These are phyloP conservation scores for Cyclotella cryptica DNA, from an alignment of 108 stramenopile genomes.

Conservation along the genomic window DNA sequence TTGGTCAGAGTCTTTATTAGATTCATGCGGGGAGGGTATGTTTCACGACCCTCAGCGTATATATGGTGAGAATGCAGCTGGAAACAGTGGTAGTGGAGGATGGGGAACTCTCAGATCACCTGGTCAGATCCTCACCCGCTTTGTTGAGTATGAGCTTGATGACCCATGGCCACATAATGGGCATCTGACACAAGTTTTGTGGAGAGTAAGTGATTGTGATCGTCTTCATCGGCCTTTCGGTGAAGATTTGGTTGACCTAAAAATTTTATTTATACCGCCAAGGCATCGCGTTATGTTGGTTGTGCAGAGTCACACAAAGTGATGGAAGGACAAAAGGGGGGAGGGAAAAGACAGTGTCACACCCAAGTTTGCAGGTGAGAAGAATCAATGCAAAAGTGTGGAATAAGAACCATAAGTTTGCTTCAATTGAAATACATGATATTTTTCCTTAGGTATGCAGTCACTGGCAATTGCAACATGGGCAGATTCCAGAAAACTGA, in stretches of 20 bases:
- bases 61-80: constrained; percentile 42
- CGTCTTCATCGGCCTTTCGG: too few species aligned
- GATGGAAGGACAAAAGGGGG: background rate
- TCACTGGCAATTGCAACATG: constrained; percentile 49
- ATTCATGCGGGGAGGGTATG: constrained; percentile 37
- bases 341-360: constrained; percentile 23
- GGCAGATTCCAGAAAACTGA: background rate
- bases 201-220: constrained; percentile 9
- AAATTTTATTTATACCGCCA: background rate
- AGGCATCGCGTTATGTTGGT: constrained; percentile 43
- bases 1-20: constrained; percentile 35
- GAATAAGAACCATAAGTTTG: background rate
- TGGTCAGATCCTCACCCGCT: constrained; percentile 33
- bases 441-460: constrained; percentile 19
- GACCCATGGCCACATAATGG: constrained; percentile 37
- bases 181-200: constrained; percentile 37
- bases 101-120: constrained; percentile 28
- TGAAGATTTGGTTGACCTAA: too few species aligned
- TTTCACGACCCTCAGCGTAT: constrained; percentile 28
- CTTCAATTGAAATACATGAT: background rate
- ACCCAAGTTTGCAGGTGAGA: constrained; percentile 44
- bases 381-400: background rate
- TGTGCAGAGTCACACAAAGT: constrained; percentile 39
- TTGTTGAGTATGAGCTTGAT: constrained; percentile 41
- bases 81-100: constrained; percentile 25